Base-by-base conservation (phyloP, 1,284 basidiomycete genomes). In the Meripilus lineatus region DNA sequence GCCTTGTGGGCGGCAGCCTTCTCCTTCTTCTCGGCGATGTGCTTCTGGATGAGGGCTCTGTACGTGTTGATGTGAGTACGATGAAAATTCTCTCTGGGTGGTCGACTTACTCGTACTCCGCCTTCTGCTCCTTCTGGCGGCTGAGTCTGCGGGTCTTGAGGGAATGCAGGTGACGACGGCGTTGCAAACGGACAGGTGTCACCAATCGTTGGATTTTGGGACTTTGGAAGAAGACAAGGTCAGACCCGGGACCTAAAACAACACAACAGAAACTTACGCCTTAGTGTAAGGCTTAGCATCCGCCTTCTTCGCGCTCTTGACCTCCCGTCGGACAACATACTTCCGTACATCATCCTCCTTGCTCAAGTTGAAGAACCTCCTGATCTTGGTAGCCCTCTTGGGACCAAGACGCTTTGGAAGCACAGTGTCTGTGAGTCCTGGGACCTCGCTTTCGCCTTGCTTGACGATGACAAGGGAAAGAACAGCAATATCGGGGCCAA, bases 261-360 rank as follows among this genome's bases (percentile, higher is more conserved):
- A 4, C 40, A 23, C 5, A 17, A 33, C 17, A 30, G 18, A n/a
- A 5, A 88, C 89, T 69, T 67, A 95, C 79, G 94, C 93, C 80
- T 99, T 98, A 74, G 90, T 93, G 75, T 95, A 96, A 50, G 93
- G 89, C 79, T 97, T 98, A 55, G 89, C 92, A 58, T 79, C 77
- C 64, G 84, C 84, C 77, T 95, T 93, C 84, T 96, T 97, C 63
- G 72, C 59, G 68, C 87, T 84, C 71, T 72, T 84, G 45, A 98
- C 91, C 74, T 96, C 93, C 58, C 93, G 75, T 61, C 93, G 78
- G 58, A 97, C 84, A 58, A 98, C 92, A 68, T 96, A 98, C 74
- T 96, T 93, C 72, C 91, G 84, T 50, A 98, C 94, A 72, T 98
- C 95, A 64, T 98, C 95, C 64, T 95, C 89, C 83, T 98, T 98